phyloP scores from a whole-genome alignment of 345 rosid genomes.

The Pistacia atlantica region DNA sequence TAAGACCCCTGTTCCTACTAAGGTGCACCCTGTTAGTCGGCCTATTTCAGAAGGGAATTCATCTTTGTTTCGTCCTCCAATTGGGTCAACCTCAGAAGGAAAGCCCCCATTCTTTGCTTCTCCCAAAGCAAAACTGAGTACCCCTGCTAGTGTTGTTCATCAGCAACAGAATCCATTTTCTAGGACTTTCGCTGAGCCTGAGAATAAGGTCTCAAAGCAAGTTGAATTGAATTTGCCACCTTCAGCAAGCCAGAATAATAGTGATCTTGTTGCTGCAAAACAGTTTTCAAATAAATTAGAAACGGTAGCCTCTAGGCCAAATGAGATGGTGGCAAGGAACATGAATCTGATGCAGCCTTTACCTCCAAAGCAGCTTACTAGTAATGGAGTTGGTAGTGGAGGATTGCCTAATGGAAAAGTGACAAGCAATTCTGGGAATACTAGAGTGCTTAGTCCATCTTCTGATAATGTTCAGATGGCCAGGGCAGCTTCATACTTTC shows the following conservation, averaged over 20 bases:
- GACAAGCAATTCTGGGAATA: constrained; percentile 30
- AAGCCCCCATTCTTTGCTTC: constrained; percentile 38
- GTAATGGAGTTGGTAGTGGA: constrained; percentile 39
- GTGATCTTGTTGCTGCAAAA: constrained; percentile 40
- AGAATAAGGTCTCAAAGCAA: constrained; percentile 57
- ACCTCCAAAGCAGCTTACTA: constrained; percentile 45
- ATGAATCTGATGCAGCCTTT: constrained; percentile 37
- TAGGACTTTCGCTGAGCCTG: constrained; percentile 40
- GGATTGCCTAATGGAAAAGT: constrained; percentile 56
- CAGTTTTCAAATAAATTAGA: constrained; percentile 46
- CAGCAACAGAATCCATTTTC: constrained; percentile 45
- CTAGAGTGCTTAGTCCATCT: constrained; percentile 39
- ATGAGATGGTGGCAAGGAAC: constrained; percentile 44
- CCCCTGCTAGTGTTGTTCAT: constrained; percentile 27
- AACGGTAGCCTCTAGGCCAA: constrained; percentile 29
- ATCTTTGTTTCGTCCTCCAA: constrained; percentile 36
- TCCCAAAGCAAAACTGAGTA: constrained; percentile 30
- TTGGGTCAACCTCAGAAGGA: constrained; percentile 40
- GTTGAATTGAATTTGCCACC: constrained; percentile 83
- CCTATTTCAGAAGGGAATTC: constrained; percentile 42
- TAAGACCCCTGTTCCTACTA: constrained; percentile 36
- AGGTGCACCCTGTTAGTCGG: constrained; percentile 31
- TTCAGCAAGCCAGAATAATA: constrained; percentile 45
- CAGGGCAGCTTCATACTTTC: constrained; percentile 37
- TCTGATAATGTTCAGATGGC: constrained; percentile 47